Percentiles rank a stretch among this genome's conserved stretches.
Conservation (phyloP, 352 stramenopile genomes). For the Pythium apleroticum region DNA sequence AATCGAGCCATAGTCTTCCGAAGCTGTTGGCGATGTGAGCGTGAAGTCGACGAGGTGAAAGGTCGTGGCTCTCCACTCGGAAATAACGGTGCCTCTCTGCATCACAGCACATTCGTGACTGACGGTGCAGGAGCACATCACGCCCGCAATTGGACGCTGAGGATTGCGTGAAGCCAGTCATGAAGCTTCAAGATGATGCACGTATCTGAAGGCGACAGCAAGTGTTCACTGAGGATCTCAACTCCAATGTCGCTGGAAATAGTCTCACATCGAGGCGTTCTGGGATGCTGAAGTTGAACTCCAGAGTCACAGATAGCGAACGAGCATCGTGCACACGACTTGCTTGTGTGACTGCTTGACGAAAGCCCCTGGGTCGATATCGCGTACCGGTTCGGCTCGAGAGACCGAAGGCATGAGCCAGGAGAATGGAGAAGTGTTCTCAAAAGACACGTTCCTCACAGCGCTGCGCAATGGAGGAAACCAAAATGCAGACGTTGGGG, state of each 20-base stretch:
- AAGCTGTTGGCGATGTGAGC: not conserved
- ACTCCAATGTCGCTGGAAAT: not conserved
- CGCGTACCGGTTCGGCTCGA: not conserved
- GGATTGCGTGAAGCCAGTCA: not conserved
- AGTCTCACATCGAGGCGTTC: not conserved
- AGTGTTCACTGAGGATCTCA: not conserved
- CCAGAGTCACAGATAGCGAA: not conserved
- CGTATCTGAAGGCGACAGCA: not conserved
- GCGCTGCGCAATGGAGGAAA: conserved; percentile 51
- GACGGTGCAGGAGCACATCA: too few species aligned
- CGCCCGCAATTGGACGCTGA: not conserved
- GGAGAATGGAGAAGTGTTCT: conserved; percentile 61
- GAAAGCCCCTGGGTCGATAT: not conserved
- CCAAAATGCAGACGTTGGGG: conserved; percentile 11
- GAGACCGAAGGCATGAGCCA: conserved; percentile 39
- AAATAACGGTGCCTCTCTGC: not conserved
- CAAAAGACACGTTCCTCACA: conserved; percentile 81
- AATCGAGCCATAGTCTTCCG: not conserved
- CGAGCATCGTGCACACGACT: not conserved
- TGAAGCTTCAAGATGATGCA: not conserved
- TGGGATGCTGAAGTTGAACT: not conserved
- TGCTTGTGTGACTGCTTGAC: not conserved
- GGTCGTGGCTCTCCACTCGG: not conserved
- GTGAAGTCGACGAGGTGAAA: not conserved
- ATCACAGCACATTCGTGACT: too few species aligned